Conservation (phyloP, 768 basidiomycete species). For the Tylopilus subfusipes region DNA sequence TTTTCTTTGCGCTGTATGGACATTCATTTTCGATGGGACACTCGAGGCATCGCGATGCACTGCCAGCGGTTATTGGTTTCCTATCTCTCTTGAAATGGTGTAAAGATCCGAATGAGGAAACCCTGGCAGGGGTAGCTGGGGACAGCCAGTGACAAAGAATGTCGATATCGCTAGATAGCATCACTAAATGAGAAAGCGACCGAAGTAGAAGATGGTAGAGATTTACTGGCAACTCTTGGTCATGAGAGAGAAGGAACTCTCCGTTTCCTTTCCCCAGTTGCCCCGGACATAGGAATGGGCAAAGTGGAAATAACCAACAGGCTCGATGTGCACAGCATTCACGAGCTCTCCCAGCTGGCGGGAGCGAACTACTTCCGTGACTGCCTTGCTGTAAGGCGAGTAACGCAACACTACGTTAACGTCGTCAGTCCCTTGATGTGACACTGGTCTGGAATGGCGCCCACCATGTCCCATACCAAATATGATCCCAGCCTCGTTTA, state of each 20-base stretch:
- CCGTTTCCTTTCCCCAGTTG: slow-evolving; percentile 68
- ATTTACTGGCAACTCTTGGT: slow-evolving; percentile 88
- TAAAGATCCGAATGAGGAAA: slow-evolving; percentile 86
- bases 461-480: slow-evolving; percentile 88
- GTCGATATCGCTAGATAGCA: slow-evolving; percentile 68
- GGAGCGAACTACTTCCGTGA: slow-evolving; percentile 68
- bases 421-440: neutral
- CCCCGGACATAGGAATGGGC: slow-evolving; percentile 87
- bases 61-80: slow-evolving; percentile 68
- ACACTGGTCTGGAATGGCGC: slow-evolving; percentile 6
- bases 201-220: neutral
- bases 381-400: slow-evolving; percentile 73
- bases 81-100: slow-evolving; percentile 72
- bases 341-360: slow-evolving; percentile 71
- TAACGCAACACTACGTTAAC: slow-evolving; percentile 68
- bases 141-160: slow-evolving; percentile 75
- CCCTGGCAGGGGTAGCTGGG: slow-evolving; percentile 58
- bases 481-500: slow-evolving; percentile 66
- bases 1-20: slow-evolving; percentile 83
- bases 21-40: slow-evolving; percentile 72
- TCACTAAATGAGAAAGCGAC: slow-evolving; percentile 1
- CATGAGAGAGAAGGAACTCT: slow-evolving; percentile 79
- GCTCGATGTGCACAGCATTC: slow-evolving; percentile 82
- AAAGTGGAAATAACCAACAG: slow-evolving; percentile 84
- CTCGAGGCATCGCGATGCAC: slow-evolving; percentile 69